Evolutionary conservation across 2,329 filamentous ascomycete genomes (phyloP), one percentile per base, ranked within the genome.

Genomic region (Penicillium occitanis): DNA sequence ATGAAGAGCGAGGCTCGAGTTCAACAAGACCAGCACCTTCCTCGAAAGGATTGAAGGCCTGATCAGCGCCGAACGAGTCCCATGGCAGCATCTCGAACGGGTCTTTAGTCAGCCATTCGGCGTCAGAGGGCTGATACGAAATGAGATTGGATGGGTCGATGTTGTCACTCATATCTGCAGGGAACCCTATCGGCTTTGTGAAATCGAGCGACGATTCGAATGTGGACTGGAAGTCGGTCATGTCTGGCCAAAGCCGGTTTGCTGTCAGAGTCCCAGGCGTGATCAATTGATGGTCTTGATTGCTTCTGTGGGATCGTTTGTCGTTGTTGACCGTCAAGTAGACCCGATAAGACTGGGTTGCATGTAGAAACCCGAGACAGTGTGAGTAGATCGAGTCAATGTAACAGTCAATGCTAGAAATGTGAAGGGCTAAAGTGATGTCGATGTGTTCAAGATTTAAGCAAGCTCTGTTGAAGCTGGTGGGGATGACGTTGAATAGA

Each of bases 81-180:
- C 65, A 67, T 5, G 61, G 50, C 46, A 64, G 42, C 22, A 67
- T 57, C 8, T 64, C 65, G 14, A 67, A 50, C 13, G 65, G 40
- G 22, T 64, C 61, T 30, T 67, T 67, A 48, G 35, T 59, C 46
- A 64, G 50, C 65, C 65, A 67, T 55, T 64, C 65, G 61, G 58
- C 40, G 37, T 64, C 61, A 35, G 65, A 63, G 10, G 57, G 63
- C 46, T 51, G 53, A 17, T 62, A 62, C 17, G 59, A 50, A 14
- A 64, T 57, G 2, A 67, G 65, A 37, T 64, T 44, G 19, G 62
- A 61, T 25, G 65, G 62, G 33, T 64, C 65, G 19, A 61, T 19
- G 44, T 57, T 37, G 42, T 66, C 60, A 42, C 40, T 58, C 60
- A 55, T 55, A 51, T 44, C 63, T 61, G 59, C 48, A 28, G 58